phyloP scores from a whole-genome alignment of 306 rosid species.

The Prunus mira region DNA sequence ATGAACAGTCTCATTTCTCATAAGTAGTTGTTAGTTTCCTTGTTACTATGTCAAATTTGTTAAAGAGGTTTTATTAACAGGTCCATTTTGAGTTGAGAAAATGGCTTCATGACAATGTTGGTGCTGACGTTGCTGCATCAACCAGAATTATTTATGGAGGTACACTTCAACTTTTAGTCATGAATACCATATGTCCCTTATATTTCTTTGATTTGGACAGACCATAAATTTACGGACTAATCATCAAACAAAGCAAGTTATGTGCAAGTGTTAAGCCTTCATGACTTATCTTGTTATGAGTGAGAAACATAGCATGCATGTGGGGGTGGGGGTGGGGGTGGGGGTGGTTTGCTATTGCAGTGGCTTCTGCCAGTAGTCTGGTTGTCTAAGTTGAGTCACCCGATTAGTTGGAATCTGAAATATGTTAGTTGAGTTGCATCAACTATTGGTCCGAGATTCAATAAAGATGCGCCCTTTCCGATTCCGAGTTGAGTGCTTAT shows the following conservation, averaged over 20 bases:
- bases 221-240: not conserved
- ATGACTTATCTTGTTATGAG: not conserved
- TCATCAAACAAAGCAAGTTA: not conserved
- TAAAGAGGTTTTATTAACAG: constrained; percentile 17
- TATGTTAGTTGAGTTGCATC: not conserved
- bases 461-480: not conserved
- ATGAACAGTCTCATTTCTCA: not conserved
- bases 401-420: not conserved
- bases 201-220: not conserved
- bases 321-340: not conserved
- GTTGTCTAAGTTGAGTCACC: not conserved
- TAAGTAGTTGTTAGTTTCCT: not conserved
- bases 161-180: constrained; percentile 20
- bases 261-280: not conserved
- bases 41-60: not conserved
- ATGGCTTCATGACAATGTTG: constrained; percentile 60
- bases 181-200: not conserved
- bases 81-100: constrained; percentile 86
- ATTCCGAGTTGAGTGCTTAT: not conserved
- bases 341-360: not conserved
- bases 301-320: not conserved
- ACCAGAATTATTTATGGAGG: constrained; percentile 92
- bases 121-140: constrained; percentile 63
- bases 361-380: not conserved
- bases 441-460: not conserved